phyloP scores from a whole-genome alignment of 2,329 filamentous ascomycete genomes.

The Colletotrichum plurivorum region DNA sequence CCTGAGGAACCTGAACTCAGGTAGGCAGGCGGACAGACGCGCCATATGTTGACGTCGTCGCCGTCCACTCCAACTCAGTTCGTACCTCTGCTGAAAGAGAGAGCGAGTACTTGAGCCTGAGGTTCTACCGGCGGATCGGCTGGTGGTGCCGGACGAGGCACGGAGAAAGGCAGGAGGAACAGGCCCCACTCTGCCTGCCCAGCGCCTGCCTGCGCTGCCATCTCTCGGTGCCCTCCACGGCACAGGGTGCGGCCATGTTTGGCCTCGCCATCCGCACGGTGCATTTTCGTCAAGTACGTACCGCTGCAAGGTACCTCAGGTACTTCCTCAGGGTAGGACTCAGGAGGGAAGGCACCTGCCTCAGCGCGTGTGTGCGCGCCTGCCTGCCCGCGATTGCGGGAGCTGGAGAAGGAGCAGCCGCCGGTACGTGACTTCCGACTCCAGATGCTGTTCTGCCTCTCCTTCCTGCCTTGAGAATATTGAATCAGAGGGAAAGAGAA shows the following conservation, averaged over 20 bases:
- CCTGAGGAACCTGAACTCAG: background rate
- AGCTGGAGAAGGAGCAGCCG: background rate
- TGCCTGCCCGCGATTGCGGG: constrained; percentile 17
- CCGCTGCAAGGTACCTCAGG: background rate
- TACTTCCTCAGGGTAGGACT: background rate
- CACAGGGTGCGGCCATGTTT: no score
- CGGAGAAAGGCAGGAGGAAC: constrained; percentile 29
- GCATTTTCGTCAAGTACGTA: background rate
- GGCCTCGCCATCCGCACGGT: no score
- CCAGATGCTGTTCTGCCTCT: background rate
- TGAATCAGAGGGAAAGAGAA: no score
- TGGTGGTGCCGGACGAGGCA: constrained; percentile 39
- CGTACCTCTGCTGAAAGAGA: no score
- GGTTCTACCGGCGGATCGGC: constrained; percentile 41
- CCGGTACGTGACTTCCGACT: background rate
- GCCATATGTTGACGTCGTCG: no score
- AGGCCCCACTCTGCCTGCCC: constrained; percentile 21
- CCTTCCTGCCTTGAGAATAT: background rate
- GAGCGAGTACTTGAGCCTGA: constrained; percentile 11
- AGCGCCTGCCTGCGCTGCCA: constrained; percentile 14
- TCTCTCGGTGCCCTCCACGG: background rate
- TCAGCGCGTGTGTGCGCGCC: constrained; percentile 28
- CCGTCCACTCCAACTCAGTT: no score
- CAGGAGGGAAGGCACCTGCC: constrained; percentile 6
- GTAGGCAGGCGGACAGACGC: background rate